A percentile compares a stretch with the other conserved stretches of the same genome.
Conservation (phyloP, 495 filamentous ascomycete species). For the Cenococcum geophilum region DNA sequence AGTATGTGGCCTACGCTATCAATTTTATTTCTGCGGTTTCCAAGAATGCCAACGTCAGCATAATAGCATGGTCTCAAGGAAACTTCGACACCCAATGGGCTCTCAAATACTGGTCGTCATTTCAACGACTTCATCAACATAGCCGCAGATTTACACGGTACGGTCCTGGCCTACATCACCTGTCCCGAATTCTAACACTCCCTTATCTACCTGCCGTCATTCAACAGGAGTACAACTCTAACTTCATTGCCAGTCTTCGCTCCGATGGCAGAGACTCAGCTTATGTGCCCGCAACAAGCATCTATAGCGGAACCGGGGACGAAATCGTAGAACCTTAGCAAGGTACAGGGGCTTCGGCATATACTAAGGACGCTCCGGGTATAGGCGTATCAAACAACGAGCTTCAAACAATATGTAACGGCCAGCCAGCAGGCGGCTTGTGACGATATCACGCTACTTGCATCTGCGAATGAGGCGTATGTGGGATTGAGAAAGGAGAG, state of each 20-base stretch:
- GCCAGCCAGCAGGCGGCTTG: conserved; percentile 37
- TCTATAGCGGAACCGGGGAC: conserved; percentile 43
- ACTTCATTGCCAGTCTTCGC: conserved; percentile 40
- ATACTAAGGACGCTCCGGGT: conserved; percentile 33
- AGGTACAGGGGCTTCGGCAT: conserved; percentile 43
- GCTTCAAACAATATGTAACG: conserved; percentile 39
- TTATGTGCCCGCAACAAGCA: conserved; percentile 47
- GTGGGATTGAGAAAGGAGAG: conserved; percentile 29
- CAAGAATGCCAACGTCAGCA: conserved; percentile 32
- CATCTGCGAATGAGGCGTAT: conserved; percentile 37
- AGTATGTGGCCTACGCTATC: conserved; percentile 39
- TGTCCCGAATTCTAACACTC: conserved; percentile 25
- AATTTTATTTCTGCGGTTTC: conserved; percentile 45
- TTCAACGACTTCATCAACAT: too few species aligned
- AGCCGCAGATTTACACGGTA: conserved; percentile 48
- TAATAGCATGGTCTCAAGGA: too few species aligned
- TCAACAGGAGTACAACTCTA: conserved; percentile 44
- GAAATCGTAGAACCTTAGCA: conserved; percentile 45
- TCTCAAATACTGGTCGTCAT: too few species aligned
- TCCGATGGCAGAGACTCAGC: conserved; percentile 43
- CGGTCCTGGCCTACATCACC: conserved; percentile 33
- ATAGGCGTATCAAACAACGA: conserved; percentile 47
- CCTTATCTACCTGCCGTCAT: conserved; percentile 32
- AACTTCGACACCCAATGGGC: too few species aligned
- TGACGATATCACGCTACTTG: conserved; percentile 35